phyloP scores from a whole-genome alignment of 129 eudicot species.

The Pseudognaphalium luteoalbum region DNA sequence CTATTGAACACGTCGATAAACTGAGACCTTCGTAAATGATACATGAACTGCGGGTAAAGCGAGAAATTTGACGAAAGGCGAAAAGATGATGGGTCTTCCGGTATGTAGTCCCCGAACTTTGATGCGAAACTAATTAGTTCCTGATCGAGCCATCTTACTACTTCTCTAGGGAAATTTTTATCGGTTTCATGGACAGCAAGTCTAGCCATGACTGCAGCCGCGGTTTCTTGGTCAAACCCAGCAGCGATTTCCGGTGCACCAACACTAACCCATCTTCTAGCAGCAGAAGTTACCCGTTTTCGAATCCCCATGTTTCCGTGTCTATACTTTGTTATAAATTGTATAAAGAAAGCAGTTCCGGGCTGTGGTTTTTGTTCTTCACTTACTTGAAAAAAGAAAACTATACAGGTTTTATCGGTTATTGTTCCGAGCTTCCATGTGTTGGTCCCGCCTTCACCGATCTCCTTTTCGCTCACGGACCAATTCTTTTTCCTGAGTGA shows the following conservation, averaged over 20 bases:
- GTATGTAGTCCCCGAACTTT: slow-evolving; percentile 82
- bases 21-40: slow-evolving; percentile 84
- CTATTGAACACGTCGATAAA: slow-evolving; percentile 87
- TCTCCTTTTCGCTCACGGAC: slow-evolving; percentile 64
- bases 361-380: slow-evolving; percentile 66
- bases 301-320: slow-evolving; percentile 70
- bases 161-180: slow-evolving; percentile 54
- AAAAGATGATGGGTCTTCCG: slow-evolving; percentile 86
- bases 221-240: slow-evolving; percentile 94
- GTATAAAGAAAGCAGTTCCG: slow-evolving; percentile 76
- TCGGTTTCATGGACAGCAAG: slow-evolving; percentile 72
- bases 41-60: slow-evolving; percentile 89
- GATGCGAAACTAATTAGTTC: slow-evolving; percentile 69
- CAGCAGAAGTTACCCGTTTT: slow-evolving; percentile 79
- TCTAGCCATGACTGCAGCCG: slow-evolving; percentile 85
- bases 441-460: slow-evolving; percentile 87
- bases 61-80: slow-evolving; percentile 87
- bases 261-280: slow-evolving; percentile 85
- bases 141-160: slow-evolving; percentile 78
- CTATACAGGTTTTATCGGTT: slow-evolving; percentile 73
- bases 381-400: slow-evolving; percentile 78
- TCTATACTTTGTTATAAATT: slow-evolving; percentile 81
- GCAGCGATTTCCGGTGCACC: slow-evolving; percentile 76
- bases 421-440: slow-evolving; percentile 81
- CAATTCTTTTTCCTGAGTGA: slow-evolving; percentile 56